Evolutionary conservation across 306 rosid genomes (phyloP).

Genomic region (Prunus mira): DNA sequence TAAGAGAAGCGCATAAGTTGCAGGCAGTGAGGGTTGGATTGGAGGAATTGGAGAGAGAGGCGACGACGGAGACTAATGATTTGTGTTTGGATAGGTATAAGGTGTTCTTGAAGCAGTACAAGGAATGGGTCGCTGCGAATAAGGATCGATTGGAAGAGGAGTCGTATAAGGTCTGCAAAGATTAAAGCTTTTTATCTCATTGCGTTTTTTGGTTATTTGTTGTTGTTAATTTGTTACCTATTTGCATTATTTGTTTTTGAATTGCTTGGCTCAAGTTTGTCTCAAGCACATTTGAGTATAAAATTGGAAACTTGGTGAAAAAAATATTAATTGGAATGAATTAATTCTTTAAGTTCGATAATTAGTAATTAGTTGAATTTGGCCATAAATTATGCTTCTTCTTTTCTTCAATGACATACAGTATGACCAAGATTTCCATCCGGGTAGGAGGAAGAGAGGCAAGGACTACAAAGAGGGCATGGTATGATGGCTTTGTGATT

Average conservation of each 20-base stretch:
- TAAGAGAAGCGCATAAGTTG: conserved; percentile 75
- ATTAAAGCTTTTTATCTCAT: not conserved
- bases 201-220: not conserved
- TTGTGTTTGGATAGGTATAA: conserved; percentile 78
- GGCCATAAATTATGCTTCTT: not conserved
- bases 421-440: conserved; percentile 90
- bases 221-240: not conserved
- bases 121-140: conserved; percentile 78
- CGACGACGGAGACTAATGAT: conserved; percentile 43
- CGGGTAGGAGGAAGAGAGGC: conserved; percentile 97
- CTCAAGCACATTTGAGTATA: not conserved
- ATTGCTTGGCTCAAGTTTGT: not conserved
- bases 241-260: not conserved
- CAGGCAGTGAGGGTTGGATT: conserved; percentile 51
- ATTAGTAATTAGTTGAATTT: not conserved
- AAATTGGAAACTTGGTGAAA: not conserved
- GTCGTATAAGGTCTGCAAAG: conserved; percentile 61
- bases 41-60: conserved; percentile 50
- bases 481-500: conserved; percentile 41
- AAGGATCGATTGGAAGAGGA: conserved; percentile 83
- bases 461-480: conserved; percentile 92
- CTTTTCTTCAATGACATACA: conserved; percentile 25
- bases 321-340: not conserved
- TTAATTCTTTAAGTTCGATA: not conserved
- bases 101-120: conserved; percentile 83